Evolutionary conservation across 2,329 filamentous ascomycete species (phyloP), one percentile per base, ranked within the genome.

Genomic region (Annulohypoxylon truncatum): DNA sequence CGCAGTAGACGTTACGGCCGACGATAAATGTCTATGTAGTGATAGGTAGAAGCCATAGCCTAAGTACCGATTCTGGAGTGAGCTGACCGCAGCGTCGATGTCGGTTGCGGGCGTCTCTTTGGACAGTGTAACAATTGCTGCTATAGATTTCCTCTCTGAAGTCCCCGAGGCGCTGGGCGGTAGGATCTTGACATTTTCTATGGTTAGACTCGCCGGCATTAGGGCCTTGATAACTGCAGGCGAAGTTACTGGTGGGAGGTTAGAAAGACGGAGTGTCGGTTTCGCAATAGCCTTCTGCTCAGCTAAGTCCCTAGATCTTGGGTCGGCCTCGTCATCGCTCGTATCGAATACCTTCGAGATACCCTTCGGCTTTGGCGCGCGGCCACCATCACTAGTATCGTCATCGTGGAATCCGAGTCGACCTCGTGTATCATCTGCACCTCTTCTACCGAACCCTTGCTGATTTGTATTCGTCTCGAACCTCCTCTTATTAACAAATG

Each of bases 31-130:
- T 8, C 93, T 85, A 65, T 94, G 92, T 46, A 97, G 84, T 5
- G 88, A 90, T 1, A 97, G 83, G 77, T 94, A 91, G 80, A 91
- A 93, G 4, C 94, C 94, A 76, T 89, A 93, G 13, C 94, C 94
- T 13, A 97, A 82, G 76, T 97, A 97, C 70, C 86, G 89, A 69
- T 96, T 94, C 75, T 96, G 92, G 29, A 97, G 81, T 2, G 87
- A 81, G 75, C 89, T 95, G 55, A 97, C 92, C 0, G 90, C 87
- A 3, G 88, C 85, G 74, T 97, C 94, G 57, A 97, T 94, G 61
- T 96, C 92, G 22, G 90, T 91, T 0, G 91, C 91, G 0, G 93
- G 88, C 0, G 93, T 96, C 69, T 96, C 92, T 62, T 91, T 89
- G 1, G 91, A 89, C 28, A 97, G 80, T 0, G 91, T 94, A 47